Conservation (phyloP, 495 filamentous ascomycete species). For the Penicillium angulare region DNA sequence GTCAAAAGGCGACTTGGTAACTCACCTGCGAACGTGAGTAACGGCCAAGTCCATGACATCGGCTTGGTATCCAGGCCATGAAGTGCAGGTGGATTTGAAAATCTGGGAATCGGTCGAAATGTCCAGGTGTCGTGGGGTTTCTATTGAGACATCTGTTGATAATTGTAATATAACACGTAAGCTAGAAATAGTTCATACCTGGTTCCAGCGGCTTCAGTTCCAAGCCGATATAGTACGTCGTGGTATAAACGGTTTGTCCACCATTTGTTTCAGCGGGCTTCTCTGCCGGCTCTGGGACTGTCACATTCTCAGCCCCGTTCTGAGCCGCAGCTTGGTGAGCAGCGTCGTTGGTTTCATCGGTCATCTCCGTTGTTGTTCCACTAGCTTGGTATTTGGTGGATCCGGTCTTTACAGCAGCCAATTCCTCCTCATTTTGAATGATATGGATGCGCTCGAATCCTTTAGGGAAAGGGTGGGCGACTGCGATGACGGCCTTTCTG, state of each 20-base stretch:
- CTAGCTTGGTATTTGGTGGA: slow-evolving; percentile 65
- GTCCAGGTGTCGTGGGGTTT: slow-evolving; percentile 52
- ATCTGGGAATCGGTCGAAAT: slow-evolving; percentile 71
- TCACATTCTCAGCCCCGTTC: slow-evolving; percentile 46
- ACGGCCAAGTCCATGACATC: slow-evolving; percentile 66
- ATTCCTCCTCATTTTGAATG: slow-evolving; percentile 68
- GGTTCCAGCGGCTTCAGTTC: slow-evolving; percentile 51
- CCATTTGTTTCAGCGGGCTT: slow-evolving; percentile 11
- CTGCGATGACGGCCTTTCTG: slow-evolving; percentile 64
- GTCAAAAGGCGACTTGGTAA: neutral
- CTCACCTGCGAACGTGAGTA: slow-evolving; percentile 75
- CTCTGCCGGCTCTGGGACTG: slow-evolving; percentile 32
- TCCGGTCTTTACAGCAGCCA: slow-evolving; percentile 68
- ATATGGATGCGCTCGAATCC: slow-evolving; percentile 79
- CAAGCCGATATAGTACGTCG: slow-evolving; percentile 84
- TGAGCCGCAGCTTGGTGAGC: slow-evolving; percentile 51
- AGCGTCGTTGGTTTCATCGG: slow-evolving; percentile 55
- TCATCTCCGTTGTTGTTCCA: slow-evolving; percentile 57
- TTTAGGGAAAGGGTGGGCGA: slow-evolving; percentile 91
- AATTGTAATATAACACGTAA: slow-evolving; percentile 3
- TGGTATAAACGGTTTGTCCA: slow-evolving; percentile 66
- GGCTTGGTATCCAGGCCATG: slow-evolving; percentile 63
- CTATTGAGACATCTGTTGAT: slow-evolving; percentile 31
- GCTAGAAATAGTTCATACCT: slow-evolving; percentile 21
- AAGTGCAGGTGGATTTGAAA: slow-evolving; percentile 69